phyloP scores from a whole-genome alignment of 2,329 filamentous ascomycete genomes.

The Diaporthe sp. region DNA sequence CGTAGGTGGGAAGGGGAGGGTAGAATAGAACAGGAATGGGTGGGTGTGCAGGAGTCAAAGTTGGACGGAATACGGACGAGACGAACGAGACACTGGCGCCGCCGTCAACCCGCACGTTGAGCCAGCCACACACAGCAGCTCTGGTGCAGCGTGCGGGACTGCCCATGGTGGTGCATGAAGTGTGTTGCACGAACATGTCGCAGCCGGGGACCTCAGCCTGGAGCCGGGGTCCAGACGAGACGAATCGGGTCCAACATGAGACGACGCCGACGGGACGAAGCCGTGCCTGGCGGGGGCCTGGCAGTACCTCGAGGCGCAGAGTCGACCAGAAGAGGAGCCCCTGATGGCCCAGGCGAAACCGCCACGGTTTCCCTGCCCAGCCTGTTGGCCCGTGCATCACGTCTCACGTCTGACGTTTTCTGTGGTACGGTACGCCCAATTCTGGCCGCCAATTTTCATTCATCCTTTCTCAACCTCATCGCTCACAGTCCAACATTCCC shows the following conservation, averaged over 20 bases:
- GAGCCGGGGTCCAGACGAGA: constrained; percentile 26
- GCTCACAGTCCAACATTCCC: not conserved
- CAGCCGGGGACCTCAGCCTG: constrained; percentile 22
- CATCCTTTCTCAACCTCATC: not conserved
- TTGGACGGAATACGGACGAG: constrained; percentile 21
- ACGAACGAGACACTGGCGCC: constrained; percentile 27
- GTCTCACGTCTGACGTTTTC: constrained; percentile 27
- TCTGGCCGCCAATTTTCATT: not conserved
- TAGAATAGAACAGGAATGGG: constrained; percentile 16
- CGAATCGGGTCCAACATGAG: constrained; percentile 28
- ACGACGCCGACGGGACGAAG: constrained; percentile 22
- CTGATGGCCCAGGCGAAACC: constrained; percentile 24
- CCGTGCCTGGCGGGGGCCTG: not conserved
- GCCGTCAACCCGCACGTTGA: constrained; percentile 4
- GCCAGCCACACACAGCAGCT: not conserved
- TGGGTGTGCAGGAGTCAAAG: not conserved
- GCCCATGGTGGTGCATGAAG: constrained; percentile 14
- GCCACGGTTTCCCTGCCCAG: constrained; percentile 31
- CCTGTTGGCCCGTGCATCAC: constrained; percentile 21
- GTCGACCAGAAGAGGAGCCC: constrained; percentile 3
- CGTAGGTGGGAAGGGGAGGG: constrained; percentile 10
- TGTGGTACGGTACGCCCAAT: not conserved
- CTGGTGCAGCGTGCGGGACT: not conserved
- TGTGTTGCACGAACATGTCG: constrained; percentile 29
- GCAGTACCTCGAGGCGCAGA: not conserved